A percentile compares a stretch with the other conserved stretches of the same genome.
Conservation (phyloP, 768 basidiomycete species). For the Boletus rufocinnamomeus region DNA sequence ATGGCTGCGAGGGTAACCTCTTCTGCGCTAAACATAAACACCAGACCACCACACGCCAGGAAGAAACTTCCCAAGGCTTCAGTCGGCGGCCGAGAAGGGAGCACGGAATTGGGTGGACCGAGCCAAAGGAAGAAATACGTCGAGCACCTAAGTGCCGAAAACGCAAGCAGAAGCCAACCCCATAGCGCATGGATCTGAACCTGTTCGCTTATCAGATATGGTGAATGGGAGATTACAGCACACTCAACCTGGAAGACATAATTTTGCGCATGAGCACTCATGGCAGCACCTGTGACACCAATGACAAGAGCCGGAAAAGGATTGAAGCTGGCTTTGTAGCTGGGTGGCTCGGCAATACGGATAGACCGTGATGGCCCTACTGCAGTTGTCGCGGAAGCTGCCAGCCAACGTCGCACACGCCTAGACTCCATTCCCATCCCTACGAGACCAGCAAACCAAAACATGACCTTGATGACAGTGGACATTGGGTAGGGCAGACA, state of each 20-base stretch:
- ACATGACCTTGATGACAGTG: slow-evolving; percentile 63
- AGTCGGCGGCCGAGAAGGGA: slow-evolving; percentile 91
- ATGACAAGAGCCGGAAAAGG: slow-evolving; percentile 93
- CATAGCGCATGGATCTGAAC: slow-evolving; percentile 90
- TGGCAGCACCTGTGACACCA: slow-evolving; percentile 90
- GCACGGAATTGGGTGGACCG: slow-evolving; percentile 75
- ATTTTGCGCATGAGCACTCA: slow-evolving; percentile 88
- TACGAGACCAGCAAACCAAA: slow-evolving; percentile 89
- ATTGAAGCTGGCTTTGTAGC: slow-evolving; percentile 80
- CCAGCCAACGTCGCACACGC: slow-evolving; percentile 70
- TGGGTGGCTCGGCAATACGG: slow-evolving; percentile 62
- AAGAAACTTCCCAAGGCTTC: slow-evolving; percentile 89
- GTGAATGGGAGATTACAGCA: background rate
- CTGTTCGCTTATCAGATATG: slow-evolving; percentile 35
- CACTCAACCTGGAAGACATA: slow-evolving; percentile 81
- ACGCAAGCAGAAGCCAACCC: slow-evolving; percentile 83
- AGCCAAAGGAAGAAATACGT: slow-evolving; percentile 97
- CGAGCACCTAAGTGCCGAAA: slow-evolving; percentile 75
- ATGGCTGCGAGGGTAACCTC: slow-evolving; percentile 90
- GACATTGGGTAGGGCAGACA: background rate
- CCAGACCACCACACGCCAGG: slow-evolving; percentile 83
- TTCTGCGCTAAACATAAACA: slow-evolving; percentile 90
- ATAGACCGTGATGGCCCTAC: slow-evolving; percentile 28
- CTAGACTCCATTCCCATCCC: slow-evolving; percentile 90
- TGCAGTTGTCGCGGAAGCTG: slow-evolving; percentile 51